Evolutionary conservation across 768 basidiomycete species (phyloP).

Genomic region (Ephemerocybe angulata): DNA sequence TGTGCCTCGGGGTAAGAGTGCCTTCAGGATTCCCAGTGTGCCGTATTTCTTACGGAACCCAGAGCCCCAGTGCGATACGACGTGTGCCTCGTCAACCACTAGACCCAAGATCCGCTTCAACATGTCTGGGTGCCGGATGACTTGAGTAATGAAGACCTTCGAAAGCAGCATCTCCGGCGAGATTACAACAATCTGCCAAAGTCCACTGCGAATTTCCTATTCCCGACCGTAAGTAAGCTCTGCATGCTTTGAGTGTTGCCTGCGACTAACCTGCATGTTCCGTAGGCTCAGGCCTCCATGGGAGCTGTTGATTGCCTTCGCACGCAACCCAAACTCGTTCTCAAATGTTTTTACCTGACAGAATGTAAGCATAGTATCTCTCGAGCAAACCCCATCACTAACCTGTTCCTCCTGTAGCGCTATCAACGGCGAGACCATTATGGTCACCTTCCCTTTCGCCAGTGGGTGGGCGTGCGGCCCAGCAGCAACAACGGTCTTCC

Average conservation of each 20-base stretch:
- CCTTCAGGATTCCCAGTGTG: conserved; percentile 22
- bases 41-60: conserved; percentile 32
- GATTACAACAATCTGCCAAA: conserved; percentile 28
- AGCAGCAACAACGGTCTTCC: conserved; percentile 37
- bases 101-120: conserved; percentile 19
- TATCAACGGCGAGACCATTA: conserved; percentile 37
- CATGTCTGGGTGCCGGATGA: conserved; percentile 23
- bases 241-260: neutral
- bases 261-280: conserved; percentile 21
- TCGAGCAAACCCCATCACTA: neutral
- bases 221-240: no score
- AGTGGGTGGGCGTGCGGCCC: conserved; percentile 30
- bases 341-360: neutral
- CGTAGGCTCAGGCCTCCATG: conserved; percentile 24
- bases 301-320: conserved; percentile 28
- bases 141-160: conserved; percentile 19
- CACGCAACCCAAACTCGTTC: conserved; percentile 26
- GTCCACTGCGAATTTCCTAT: conserved; percentile 20
- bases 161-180: conserved; percentile 33
- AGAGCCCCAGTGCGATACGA: conserved; percentile 34
- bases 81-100: conserved; percentile 34
- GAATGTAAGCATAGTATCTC: neutral
- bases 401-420: conserved; percentile 34
- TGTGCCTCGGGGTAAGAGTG: conserved; percentile 23
- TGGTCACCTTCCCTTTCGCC: conserved; percentile 26